Evolutionary conservation across 345 rosid species (phyloP).

Genomic region (Arabidopsis suecica): DNA sequence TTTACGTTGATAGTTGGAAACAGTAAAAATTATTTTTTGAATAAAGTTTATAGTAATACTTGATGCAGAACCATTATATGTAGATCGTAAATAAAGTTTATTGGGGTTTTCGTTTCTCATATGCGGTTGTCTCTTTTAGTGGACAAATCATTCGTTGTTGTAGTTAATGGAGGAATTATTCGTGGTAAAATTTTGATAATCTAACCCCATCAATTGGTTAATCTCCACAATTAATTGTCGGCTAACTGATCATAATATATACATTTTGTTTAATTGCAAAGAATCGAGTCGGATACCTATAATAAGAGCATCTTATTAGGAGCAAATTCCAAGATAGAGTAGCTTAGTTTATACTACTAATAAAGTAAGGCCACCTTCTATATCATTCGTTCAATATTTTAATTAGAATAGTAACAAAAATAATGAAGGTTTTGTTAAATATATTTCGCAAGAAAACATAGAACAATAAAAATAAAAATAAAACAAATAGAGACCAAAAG

Average conservation of each 20-base stretch:
- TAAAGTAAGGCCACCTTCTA: slow-evolving; percentile 24
- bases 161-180: slow-evolving; percentile 4
- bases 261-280: not conserved
- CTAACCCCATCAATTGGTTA: slow-evolving; percentile 20
- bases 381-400: not conserved
- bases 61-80: no score
- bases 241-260: slow-evolving; percentile 23
- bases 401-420: slow-evolving; percentile 6
- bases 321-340: slow-evolving; percentile 37
- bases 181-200: not conserved
- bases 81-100: not conserved
- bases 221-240: not conserved
- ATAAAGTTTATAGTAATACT: no score
- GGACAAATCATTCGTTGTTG: not conserved
- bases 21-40: not conserved
- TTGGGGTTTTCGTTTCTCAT: not conserved
- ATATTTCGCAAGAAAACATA: slow-evolving; percentile 9
- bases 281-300: slow-evolving; percentile 33
- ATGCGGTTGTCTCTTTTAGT: not conserved
- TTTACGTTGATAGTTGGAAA: slow-evolving; percentile 13
- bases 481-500: slow-evolving; percentile 20
- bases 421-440: slow-evolving; percentile 16
- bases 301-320: slow-evolving; percentile 39
- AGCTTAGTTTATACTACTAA: not conserved
- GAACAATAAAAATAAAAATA: not conserved